These are phyloP conservation scores for Chaetomium fimeti DNA, from an alignment of 495 filamentous ascomycete genomes.

Conservation along the genomic window DNA sequence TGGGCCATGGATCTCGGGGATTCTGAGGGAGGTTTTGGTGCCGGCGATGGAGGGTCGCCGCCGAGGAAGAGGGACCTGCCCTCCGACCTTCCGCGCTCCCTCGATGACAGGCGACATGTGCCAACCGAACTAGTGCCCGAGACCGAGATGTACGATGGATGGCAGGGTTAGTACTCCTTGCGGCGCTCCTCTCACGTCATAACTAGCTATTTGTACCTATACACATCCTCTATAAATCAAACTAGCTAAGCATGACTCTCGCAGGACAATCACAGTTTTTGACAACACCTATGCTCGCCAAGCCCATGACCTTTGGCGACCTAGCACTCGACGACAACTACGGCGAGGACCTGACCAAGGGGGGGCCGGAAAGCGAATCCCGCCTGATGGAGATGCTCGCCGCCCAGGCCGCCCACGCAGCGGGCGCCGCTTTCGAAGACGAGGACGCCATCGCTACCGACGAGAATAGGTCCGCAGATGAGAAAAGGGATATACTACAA, in stretches of 20 bases:
- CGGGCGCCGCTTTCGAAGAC: conserved; percentile 67
- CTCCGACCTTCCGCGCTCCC: conserved; percentile 80
- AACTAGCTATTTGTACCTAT: background rate
- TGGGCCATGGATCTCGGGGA: conserved; percentile 58
- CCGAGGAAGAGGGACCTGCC: conserved; percentile 60
- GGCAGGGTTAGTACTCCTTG: conserved; percentile 71
- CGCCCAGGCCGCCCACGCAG: conserved; percentile 81
- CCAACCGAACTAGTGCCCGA: conserved; percentile 60
- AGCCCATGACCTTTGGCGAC: conserved; percentile 75
- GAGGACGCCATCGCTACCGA: conserved; percentile 75
- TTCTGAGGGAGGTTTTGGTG: conserved; percentile 50
- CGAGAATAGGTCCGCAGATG: conserved; percentile 66
- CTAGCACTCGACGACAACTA: conserved; percentile 54
- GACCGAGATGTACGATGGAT: conserved; percentile 97
- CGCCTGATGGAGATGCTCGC: conserved; percentile 94
- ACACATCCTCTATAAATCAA: background rate
- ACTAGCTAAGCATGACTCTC: conserved; percentile 28
- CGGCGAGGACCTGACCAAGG: conserved; percentile 57
- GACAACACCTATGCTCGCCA: conserved; percentile 77
- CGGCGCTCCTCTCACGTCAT: conserved; percentile 24
- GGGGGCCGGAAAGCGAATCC: conserved; percentile 76
- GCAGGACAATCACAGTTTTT: conserved; percentile 93
- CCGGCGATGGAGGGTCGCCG: conserved; percentile 20
- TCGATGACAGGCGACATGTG: conserved; percentile 77
- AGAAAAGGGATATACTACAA: conserved; percentile 80